Percentiles rank a stretch among this genome's conserved stretches.
These are phyloP conservation scores for Monotropa hypopitys DNA, from an alignment of 179 eudicot species.

Conservation along the genomic window DNA sequence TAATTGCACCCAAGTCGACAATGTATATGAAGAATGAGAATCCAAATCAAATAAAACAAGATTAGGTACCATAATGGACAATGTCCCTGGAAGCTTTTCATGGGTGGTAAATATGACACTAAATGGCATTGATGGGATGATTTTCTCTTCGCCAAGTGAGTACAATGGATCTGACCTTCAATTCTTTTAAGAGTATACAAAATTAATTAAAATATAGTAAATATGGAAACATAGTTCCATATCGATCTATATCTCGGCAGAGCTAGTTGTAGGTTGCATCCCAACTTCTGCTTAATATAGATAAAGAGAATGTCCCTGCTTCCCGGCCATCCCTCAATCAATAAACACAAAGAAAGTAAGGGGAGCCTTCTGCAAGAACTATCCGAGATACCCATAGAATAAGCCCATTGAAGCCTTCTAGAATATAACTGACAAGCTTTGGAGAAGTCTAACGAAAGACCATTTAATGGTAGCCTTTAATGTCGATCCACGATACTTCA, in stretches of 20 bases:
- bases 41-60: not conserved
- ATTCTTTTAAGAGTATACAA: not conserved
- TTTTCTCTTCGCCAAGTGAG: not conserved
- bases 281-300: not conserved
- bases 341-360: not conserved
- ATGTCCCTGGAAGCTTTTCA: not conserved
- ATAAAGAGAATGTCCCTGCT: not conserved
- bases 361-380: not conserved
- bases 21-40: not conserved
- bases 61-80: not conserved
- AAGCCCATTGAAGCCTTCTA: not conserved
- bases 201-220: not conserved
- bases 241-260: not conserved
- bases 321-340: not conserved
- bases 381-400: not conserved
- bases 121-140: not conserved
- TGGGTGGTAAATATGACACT: not conserved
- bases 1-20: not conserved
- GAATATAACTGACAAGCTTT: not conserved
- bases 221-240: not conserved
- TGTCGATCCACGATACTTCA: not conserved
- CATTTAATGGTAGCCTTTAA: not conserved
- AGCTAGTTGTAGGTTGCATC: not conserved
- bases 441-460: not conserved
- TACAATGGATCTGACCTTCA: not conserved